Conservation (phyloP, 1,284 basidiomycete genomes). For the Microbotryomycetes sp. region DNA sequence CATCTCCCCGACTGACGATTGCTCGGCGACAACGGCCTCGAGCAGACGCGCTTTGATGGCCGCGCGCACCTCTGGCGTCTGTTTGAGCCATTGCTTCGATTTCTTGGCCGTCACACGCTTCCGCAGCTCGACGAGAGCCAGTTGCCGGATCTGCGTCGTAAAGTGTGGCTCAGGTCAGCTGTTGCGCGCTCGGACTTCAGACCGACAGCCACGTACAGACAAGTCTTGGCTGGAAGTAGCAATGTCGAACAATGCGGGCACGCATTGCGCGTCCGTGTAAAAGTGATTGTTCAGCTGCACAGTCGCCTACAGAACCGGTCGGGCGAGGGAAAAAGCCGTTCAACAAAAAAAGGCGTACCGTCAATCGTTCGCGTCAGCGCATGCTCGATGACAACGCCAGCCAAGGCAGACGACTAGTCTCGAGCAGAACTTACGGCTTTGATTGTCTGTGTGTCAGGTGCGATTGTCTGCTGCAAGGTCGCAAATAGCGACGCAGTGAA, state of each 20-base stretch:
- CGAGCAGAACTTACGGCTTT: constrained; percentile 66
- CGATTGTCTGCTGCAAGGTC: constrained; percentile 73
- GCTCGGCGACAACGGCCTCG: constrained; percentile 68
- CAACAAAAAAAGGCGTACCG: not conserved
- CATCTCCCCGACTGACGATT: constrained; percentile 52
- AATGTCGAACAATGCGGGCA: constrained; percentile 84
- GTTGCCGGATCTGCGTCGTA: constrained; percentile 74
- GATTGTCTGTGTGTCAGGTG: constrained; percentile 76
- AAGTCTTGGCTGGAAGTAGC: constrained; percentile 72
- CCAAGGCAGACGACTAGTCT: too few relatives aligned
- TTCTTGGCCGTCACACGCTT: constrained; percentile 80
- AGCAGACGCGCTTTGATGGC: constrained; percentile 83
- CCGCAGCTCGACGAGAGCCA: constrained; percentile 94
- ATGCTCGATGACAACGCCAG: not conserved
- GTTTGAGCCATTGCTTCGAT: constrained; percentile 74
- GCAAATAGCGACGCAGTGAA: constrained; percentile 66
- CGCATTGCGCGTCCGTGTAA: constrained; percentile 84
- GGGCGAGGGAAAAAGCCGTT: constrained; percentile 5
- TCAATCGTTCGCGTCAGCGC: not conserved
- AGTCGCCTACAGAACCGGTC: constrained; percentile 72
- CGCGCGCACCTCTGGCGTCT: constrained; percentile 58
- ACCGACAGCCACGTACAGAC: constrained; percentile 45
- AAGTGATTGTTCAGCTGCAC: constrained; percentile 80
- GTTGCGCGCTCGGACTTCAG: too few relatives aligned
- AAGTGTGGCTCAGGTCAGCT: not conserved